Evolutionary conservation across 2,329 filamentous ascomycete species (phyloP).

Genomic region (Scytalidium lignicola): DNA sequence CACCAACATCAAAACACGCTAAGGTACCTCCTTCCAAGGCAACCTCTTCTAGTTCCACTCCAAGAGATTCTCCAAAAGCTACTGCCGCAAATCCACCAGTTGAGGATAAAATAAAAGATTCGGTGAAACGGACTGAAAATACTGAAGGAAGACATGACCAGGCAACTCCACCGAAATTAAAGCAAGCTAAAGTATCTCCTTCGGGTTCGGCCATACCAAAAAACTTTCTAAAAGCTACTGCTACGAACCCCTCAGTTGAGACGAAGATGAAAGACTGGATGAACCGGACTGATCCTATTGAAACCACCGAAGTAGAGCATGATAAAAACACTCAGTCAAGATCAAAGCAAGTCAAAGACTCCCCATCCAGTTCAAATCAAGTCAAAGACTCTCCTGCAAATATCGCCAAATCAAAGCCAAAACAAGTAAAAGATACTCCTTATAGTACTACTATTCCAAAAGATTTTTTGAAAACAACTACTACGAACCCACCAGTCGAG

Average conservation of each 20-base stretch:
- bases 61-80: constrained; percentile 51
- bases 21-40: no score
- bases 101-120: constrained; percentile 56
- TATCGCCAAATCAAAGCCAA: background rate
- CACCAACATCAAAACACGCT: constrained; percentile 4
- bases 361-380: background rate
- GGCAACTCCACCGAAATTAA: constrained; percentile 35
- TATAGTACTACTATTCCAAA: constrained; percentile 41
- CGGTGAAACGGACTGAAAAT: constrained; percentile 37
- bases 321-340: background rate
- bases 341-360: background rate
- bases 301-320: no score
- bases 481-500: constrained; percentile 46
- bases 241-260: constrained; percentile 49
- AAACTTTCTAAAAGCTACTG: constrained; percentile 49
- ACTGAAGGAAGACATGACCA: no score
- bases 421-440: background rate
- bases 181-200: constrained; percentile 35
- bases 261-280: constrained; percentile 61
- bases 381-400: no score
- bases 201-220: constrained; percentile 42
- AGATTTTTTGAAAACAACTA: constrained; percentile 46
- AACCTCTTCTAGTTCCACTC: constrained; percentile 29
- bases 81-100: constrained; percentile 50
- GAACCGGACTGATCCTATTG: constrained; percentile 13